These are phyloP conservation scores for Inga laurina DNA, from an alignment of 306 rosid species.

Conservation along the genomic window DNA sequence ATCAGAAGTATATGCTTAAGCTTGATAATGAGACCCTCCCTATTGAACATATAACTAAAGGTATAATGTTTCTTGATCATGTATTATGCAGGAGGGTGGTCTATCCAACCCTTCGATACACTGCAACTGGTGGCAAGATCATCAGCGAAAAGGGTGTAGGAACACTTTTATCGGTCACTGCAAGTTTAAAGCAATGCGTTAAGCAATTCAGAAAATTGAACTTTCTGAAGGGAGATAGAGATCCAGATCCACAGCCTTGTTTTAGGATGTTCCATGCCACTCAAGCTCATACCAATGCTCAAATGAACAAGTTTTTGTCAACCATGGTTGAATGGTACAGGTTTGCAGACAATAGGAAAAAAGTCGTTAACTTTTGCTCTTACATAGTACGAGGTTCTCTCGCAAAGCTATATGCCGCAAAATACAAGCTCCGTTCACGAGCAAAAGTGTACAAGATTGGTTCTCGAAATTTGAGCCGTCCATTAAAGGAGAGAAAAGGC, in stretches of 20 bases:
- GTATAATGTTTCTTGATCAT: conserved; percentile 94
- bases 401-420: conserved; percentile 98
- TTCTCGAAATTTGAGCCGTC: conserved; percentile 81
- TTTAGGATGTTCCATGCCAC: conserved; percentile 99
- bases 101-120: conserved; percentile 93
- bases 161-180: conserved; percentile 89
- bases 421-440: conserved; percentile 93
- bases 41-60: conserved; percentile 94
- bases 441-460: conserved; percentile 97
- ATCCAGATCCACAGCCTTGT: conserved; percentile 98
- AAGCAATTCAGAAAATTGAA: conserved; percentile 84
- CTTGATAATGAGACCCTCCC: conserved; percentile 95
- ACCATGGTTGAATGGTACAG: conserved; percentile 94
- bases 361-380: conserved; percentile 89
- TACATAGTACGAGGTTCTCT: conserved; percentile 88
- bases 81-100: conserved; percentile 93
- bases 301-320: conserved; percentile 91
- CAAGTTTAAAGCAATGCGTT: conserved; percentile 91
- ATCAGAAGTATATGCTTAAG: conserved; percentile 85
- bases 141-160: conserved; percentile 98
- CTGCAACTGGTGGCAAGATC: conserved; percentile 93
- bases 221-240: conserved; percentile 90
- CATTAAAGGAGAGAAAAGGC: conserved; percentile 93
- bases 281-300: conserved; percentile 96
- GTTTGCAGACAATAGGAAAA: conserved; percentile 93